phyloP scores from a whole-genome alignment of 768 basidiomycete genomes.

The Flagelloscypha sp. region DNA sequence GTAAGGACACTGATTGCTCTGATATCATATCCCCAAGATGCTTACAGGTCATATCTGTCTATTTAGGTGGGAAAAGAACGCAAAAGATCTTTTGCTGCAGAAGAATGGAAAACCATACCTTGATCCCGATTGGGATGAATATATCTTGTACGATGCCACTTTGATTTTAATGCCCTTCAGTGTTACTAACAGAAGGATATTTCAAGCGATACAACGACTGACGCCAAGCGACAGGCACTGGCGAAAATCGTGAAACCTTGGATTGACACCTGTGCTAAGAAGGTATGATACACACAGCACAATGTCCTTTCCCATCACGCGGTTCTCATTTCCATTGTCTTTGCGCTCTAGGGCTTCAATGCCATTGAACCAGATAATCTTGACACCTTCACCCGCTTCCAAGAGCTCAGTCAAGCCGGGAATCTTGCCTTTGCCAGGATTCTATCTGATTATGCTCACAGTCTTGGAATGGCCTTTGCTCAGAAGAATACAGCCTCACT shows the following conservation, averaged over 20 bases:
- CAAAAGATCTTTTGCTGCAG: background rate
- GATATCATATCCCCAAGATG: no score
- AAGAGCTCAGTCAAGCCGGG: background rate
- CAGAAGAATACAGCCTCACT: constrained; percentile 7
- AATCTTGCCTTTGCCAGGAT: constrained; percentile 7
- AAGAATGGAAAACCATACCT: background rate
- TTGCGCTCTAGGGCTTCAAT: constrained; percentile 5
- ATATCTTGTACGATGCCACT: no score
- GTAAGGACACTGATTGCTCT: no score
- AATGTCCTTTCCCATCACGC: no score
- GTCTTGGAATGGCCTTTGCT: background rate
- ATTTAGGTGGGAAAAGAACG: background rate
- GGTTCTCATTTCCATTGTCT: no score
- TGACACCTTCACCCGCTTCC: constrained; percentile 5
- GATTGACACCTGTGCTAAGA: constrained; percentile 2
- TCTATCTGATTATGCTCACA: constrained; percentile 5
- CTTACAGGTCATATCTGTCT: no score
- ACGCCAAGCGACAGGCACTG: constrained; percentile 2
- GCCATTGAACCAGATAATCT: constrained; percentile 7
- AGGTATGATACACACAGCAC: no score
- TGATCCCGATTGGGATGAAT: constrained; percentile 5
- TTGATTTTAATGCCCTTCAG: no score
- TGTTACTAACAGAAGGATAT: no score
- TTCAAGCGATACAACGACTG: constrained; percentile 7
- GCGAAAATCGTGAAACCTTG: constrained; percentile 2